phyloP scores from a whole-genome alignment of 768 basidiomycete species.

The Leucocoprinus sp. region DNA sequence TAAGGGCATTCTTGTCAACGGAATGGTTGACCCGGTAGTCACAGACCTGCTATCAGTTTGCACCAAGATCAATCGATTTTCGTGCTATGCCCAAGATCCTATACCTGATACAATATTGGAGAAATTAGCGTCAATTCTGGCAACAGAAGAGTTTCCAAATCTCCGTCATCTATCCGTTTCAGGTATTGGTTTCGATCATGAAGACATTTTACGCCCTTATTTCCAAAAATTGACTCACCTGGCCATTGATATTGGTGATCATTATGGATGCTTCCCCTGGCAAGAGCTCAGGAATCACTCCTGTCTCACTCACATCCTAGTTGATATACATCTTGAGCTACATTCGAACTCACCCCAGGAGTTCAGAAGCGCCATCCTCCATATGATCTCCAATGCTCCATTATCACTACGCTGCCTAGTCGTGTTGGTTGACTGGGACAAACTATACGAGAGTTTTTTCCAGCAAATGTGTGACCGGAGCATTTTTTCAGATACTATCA shows the following conservation, averaged over 20 bases:
- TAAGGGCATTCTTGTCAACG: constrained; percentile 3
- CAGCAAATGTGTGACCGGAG: constrained; percentile 2
- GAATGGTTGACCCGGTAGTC: constrained; percentile 3
- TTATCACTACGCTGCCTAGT: background rate
- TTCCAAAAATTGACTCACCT: constrained; percentile 4
- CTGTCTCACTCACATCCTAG: constrained; percentile 1
- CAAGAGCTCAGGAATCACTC: background rate
- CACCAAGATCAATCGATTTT: background rate
- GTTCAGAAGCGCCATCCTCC: background rate
- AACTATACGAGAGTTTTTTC: constrained; percentile 3
- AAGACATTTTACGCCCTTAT: background rate
- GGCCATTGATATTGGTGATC: constrained; percentile 1
- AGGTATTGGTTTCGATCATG: background rate
- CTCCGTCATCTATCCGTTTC: constrained; percentile 3
- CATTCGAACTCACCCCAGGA: background rate
- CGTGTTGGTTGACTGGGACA: constrained; percentile 2
- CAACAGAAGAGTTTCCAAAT: background rate
- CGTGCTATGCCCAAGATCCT: constrained; percentile 4
- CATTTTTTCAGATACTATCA: constrained; percentile 3
- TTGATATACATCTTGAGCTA: constrained; percentile 2
- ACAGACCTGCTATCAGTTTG: constrained; percentile 1
- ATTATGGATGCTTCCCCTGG: constrained; percentile 3
- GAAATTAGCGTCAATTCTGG: background rate
- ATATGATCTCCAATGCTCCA: background rate
- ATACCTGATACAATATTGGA: constrained; percentile 1